These are phyloP conservation scores for Polytrichum formosum DNA, from an alignment of 225 moss, liverwort and hornwort species.

Conservation along the genomic window DNA sequence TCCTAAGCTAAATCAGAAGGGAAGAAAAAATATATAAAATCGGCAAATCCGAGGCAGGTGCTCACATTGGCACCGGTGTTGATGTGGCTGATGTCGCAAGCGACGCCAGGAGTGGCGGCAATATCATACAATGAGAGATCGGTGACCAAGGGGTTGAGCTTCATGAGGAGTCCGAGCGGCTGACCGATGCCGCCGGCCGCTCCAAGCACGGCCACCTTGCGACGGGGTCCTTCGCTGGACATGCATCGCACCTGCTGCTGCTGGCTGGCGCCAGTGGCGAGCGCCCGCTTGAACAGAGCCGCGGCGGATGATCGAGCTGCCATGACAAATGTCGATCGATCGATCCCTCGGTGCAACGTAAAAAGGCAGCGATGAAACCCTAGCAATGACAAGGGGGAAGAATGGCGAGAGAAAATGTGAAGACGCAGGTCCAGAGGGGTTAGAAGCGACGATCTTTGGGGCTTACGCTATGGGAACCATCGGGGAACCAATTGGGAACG, in stretches of 20 bases:
- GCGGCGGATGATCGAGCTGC: conserved; percentile 56
- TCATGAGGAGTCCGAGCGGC: conserved; percentile 85
- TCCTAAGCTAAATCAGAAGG: too few relatives aligned
- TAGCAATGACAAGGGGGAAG: too few relatives aligned
- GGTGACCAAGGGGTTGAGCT: conserved; percentile 91
- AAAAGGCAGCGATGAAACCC: too few relatives aligned
- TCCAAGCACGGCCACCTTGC: conserved; percentile 89
- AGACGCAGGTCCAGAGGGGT: too few relatives aligned
- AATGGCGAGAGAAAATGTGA: too few relatives aligned
- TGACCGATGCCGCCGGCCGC: conserved; percentile 96
- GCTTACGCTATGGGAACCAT: too few relatives aligned
- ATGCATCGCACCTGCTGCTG: conserved; percentile 32
- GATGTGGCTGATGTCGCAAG: conserved; percentile 86
- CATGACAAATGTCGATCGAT: conserved; percentile 14
- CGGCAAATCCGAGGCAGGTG: neutral
- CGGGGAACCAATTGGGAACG: too few relatives aligned
- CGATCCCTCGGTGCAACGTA: too few relatives aligned
- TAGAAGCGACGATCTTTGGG: too few relatives aligned
- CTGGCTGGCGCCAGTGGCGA: conserved; percentile 8
- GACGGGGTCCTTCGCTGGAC: conserved; percentile 39
- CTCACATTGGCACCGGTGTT: conserved; percentile 77
- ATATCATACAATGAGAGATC: conserved; percentile 89
- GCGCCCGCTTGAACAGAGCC: conserved; percentile 24
- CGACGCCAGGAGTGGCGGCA: conserved; percentile 89
- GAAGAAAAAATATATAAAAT: too few relatives aligned